These are phyloP conservation scores for Aegilops umbellulata DNA, from an alignment of 176 grass and related monocot species.

Conservation along the genomic window DNA sequence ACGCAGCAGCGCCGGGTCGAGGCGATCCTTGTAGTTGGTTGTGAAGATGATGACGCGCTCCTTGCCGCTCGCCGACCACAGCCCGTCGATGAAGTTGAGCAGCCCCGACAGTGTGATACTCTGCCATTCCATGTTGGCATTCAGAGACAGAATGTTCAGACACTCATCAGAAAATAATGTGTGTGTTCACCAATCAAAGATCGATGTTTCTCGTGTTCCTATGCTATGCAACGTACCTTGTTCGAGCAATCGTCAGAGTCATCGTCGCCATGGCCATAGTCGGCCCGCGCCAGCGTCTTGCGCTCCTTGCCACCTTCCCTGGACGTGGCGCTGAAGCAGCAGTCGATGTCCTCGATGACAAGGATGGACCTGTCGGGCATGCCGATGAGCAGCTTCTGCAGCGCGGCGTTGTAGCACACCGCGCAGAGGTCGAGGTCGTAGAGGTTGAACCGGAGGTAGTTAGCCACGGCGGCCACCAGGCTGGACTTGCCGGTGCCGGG, in stretches of 20 bases:
- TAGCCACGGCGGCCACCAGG: too few relatives aligned
- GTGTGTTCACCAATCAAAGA: too few relatives aligned
- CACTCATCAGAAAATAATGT: too few relatives aligned
- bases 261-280: too few relatives aligned
- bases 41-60: conserved; percentile 84
- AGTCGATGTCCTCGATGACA: conserved; percentile 30
- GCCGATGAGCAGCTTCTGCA: background rate
- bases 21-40: conserved; percentile 80
- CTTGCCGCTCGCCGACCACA: conserved; percentile 59
- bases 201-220: too few relatives aligned
- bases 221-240: background rate
- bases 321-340: conserved; percentile 1
- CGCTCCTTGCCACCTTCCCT: background rate
- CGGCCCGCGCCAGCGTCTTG: too few relatives aligned
- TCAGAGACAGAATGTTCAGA: background rate
- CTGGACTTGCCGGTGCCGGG: too few relatives aligned
- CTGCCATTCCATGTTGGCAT: background rate
- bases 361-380: conserved; percentile 22
- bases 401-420: background rate
- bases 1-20: conserved; percentile 76
- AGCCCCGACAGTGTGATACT: conserved; percentile 28
- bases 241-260: too few relatives aligned
- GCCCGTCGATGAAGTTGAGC: conserved; percentile 61
- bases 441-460: too few relatives aligned
- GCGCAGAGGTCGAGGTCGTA: too few relatives aligned